Percentiles rank a stretch among this genome's conserved stretches.
Evolutionary conservation across 352 stramenopile genomes (phyloP).

Genomic region (Pythium chondricola): DNA sequence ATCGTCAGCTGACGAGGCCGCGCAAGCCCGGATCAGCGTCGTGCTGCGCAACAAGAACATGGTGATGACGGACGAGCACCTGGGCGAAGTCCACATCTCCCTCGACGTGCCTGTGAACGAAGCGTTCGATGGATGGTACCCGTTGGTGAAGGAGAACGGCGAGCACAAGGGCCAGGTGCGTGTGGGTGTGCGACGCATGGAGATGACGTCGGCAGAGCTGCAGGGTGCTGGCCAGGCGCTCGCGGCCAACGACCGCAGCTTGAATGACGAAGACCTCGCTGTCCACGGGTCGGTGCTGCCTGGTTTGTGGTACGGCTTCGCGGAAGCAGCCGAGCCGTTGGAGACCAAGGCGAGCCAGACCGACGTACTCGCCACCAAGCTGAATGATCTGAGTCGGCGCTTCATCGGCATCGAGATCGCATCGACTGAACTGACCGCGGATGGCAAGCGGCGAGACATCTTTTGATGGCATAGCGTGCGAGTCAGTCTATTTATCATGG

Average conservation of each 20-base stretch:
- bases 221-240: slow-evolving; percentile 40
- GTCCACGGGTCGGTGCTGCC: slow-evolving; percentile 43
- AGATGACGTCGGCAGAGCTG: slow-evolving; percentile 47
- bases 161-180: slow-evolving; percentile 43
- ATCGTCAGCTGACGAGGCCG: slow-evolving; percentile 20
- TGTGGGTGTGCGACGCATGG: slow-evolving; percentile 45
- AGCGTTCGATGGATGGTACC: slow-evolving; percentile 62
- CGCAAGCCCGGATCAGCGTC: slow-evolving; percentile 37
- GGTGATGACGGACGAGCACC: slow-evolving; percentile 37
- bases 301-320: slow-evolving; percentile 55
- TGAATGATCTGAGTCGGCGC: slow-evolving; percentile 42
- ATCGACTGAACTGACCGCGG: slow-evolving; percentile 21
- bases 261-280: slow-evolving; percentile 41
- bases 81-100: slow-evolving; percentile 66
- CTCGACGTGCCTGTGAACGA: slow-evolving; percentile 62
- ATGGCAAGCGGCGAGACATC: slow-evolving; percentile 44
- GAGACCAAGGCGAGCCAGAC: slow-evolving; percentile 25
- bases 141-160: slow-evolving; percentile 51
- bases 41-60: slow-evolving; percentile 40
- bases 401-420: slow-evolving; percentile 54
- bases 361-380: slow-evolving; percentile 46
- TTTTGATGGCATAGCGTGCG: slow-evolving; percentile 53
- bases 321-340: slow-evolving; percentile 25
- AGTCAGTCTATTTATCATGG: no score
- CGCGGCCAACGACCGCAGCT: slow-evolving; percentile 24